Evolutionary conservation across 1,284 basidiomycete genomes (phyloP).

Genomic region (Cutaneotrichosporon cyanovorans): DNA sequence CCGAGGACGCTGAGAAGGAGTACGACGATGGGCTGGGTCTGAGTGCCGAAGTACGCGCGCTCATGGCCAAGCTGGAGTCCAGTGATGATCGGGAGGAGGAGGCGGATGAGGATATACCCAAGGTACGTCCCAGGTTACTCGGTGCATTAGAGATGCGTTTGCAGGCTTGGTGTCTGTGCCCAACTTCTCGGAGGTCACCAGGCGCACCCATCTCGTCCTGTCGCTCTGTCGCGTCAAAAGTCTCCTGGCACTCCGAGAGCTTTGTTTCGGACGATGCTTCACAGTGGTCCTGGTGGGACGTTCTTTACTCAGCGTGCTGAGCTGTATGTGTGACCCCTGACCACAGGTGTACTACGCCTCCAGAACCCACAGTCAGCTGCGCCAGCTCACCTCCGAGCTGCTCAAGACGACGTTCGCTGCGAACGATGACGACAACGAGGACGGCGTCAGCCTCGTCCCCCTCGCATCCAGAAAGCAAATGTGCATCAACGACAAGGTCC

Average conservation of each 20-base stretch:
- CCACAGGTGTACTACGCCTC: constrained; percentile 78
- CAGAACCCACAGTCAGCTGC: constrained; percentile 88
- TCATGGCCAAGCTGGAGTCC: constrained; percentile 59
- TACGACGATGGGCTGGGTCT: constrained; percentile 50
- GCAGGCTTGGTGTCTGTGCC: no score
- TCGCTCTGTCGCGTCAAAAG: no score
- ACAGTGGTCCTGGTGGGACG: no score
- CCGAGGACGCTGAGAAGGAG: constrained; percentile 51
- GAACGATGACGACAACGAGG: not conserved
- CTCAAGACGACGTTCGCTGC: constrained; percentile 50
- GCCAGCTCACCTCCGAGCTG: constrained; percentile 83
- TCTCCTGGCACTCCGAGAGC: no score
- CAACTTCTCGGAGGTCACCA: no score
- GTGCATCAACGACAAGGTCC: constrained; percentile 74
- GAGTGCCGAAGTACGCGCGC: constrained; percentile 66
- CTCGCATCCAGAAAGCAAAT: constrained; percentile 88
- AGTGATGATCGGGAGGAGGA: constrained; percentile 41
- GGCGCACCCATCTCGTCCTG: no score
- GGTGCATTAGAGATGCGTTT: no score
- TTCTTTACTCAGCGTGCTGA: no score
- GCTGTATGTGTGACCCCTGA: no score
- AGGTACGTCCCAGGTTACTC: constrained; percentile 23
- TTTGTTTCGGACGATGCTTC: no score
- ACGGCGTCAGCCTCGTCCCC: constrained; percentile 56
- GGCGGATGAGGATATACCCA: constrained; percentile 43